These are phyloP conservation scores for Neurospora hispaniola DNA, from an alignment of 495 filamentous ascomycete species.

Conservation along the genomic window DNA sequence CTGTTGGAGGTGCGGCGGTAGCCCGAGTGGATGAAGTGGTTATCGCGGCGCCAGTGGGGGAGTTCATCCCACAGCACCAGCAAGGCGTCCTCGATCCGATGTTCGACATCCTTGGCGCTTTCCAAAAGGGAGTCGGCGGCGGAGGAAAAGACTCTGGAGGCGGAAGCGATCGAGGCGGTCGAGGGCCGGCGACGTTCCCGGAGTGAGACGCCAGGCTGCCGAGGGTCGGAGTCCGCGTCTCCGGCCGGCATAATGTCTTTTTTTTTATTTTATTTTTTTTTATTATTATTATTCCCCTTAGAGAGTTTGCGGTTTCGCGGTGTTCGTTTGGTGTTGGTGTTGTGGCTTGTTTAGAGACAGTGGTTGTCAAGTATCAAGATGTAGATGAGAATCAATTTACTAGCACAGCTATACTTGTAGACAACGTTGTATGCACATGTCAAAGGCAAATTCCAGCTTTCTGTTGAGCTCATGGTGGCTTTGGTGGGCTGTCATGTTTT, in stretches of 20 bases:
- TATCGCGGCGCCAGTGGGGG: conserved; percentile 35
- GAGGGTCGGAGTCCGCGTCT: neutral
- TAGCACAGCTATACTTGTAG: neutral
- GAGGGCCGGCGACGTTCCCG: conserved; percentile 1
- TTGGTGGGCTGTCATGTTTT: neutral
- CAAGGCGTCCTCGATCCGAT: conserved; percentile 17
- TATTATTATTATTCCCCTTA: no score
- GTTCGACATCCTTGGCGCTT: conserved; percentile 16
- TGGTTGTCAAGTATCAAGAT: neutral
- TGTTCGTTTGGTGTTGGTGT: no score
- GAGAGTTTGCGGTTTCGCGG: no score
- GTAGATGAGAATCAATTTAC: neutral
- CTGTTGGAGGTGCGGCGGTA: conserved; percentile 33
- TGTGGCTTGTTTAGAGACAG: no score
- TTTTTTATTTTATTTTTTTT: no score
- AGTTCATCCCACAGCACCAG: conserved; percentile 35
- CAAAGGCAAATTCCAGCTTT: neutral
- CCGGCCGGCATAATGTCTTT: neutral
- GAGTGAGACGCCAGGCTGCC: neutral
- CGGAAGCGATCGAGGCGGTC: neutral
- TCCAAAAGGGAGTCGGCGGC: conserved; percentile 22
- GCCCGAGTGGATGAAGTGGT: conserved; percentile 31
- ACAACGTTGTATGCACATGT: neutral
- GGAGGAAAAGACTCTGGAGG: conserved; percentile 15
- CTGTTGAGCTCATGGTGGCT: neutral